Conservation (phyloP, 2,329 filamentous ascomycete species). For the Pseudovirgaria hyperparasitica region DNA sequence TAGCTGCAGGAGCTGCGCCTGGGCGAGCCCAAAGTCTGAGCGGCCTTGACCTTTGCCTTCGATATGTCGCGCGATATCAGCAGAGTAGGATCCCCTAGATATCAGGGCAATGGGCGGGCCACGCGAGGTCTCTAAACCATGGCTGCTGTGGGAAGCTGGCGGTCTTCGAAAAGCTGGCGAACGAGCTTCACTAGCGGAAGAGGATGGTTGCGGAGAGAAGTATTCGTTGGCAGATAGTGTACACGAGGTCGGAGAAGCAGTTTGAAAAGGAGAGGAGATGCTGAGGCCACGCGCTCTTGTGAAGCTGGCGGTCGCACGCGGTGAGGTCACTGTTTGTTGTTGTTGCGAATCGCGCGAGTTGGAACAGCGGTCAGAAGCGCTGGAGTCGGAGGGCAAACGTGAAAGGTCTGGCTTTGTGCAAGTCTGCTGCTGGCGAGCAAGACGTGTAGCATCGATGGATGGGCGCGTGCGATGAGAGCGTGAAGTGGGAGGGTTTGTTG, state of each 20-base stretch:
- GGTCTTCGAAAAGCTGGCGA: conserved; percentile 23
- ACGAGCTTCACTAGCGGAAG: conserved; percentile 16
- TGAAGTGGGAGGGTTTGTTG: too few relatives aligned
- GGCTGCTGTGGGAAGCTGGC: conserved; percentile 34
- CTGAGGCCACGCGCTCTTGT: too few relatives aligned
- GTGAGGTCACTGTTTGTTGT: too few relatives aligned
- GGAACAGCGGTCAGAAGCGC: too few relatives aligned
- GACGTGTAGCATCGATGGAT: too few relatives aligned
- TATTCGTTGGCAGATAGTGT: too few relatives aligned
- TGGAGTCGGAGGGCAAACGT: too few relatives aligned
- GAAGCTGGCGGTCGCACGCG: too few relatives aligned
- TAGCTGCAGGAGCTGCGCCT: conserved; percentile 14
- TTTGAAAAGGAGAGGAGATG: conserved; percentile 8
- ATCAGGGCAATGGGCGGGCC: conserved; percentile 39
- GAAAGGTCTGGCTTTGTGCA: too few relatives aligned
- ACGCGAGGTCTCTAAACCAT: conserved; percentile 37
- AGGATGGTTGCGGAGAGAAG: conserved; percentile 17
- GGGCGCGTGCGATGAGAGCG: too few relatives aligned
- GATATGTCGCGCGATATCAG: conserved; percentile 22
- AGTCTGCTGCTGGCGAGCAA: too few relatives aligned
- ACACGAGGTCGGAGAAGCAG: conserved; percentile 10
- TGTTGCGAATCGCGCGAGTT: too few relatives aligned
- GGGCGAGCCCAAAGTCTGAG: conserved; percentile 15
- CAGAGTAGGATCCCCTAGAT: conserved; percentile 24
- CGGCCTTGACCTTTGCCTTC: conserved; percentile 18